Percentiles rank a stretch among this genome's conserved stretches.
phyloP scores from a whole-genome alignment of 305 asterid genomes.

The Andrographis paniculata region DNA sequence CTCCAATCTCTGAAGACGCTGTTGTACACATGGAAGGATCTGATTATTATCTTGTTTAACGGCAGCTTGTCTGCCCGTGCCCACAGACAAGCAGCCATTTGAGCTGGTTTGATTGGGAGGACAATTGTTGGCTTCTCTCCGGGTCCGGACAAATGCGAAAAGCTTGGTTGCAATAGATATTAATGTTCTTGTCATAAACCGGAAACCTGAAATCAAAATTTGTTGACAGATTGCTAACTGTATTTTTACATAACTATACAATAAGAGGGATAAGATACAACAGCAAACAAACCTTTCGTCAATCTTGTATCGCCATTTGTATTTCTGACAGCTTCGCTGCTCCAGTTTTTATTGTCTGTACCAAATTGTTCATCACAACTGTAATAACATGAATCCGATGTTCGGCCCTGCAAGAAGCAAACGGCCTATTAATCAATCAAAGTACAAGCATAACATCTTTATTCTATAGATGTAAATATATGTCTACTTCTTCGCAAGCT shows the following conservation, averaged over 20 bases:
- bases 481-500: conserved; percentile 66
- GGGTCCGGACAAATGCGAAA: conserved; percentile 23
- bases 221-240: conserved; percentile 3
- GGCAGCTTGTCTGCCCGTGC: conserved; percentile 20
- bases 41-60: conserved; percentile 20
- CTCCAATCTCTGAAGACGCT: conserved; percentile 56
- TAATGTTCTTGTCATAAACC: conserved; percentile 31
- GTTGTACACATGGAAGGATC: conserved; percentile 44
- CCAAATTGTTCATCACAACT: conserved; percentile 64
- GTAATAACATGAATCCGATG: conserved; percentile 56
- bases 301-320: conserved; percentile 20
- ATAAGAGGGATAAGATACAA: background rate
- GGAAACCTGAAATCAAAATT: conserved; percentile 18
- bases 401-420: conserved; percentile 36
- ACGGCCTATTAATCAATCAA: conserved; percentile 5
- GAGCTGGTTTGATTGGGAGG: conserved; percentile 25
- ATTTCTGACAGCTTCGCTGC: conserved; percentile 27
- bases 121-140: conserved; percentile 26
- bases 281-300: conserved; percentile 37
- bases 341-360: conserved; percentile 31
- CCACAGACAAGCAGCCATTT: conserved; percentile 15
- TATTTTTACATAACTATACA: background rate
- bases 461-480: too few relatives aligned
- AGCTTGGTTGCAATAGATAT: conserved; percentile 26
- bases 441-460: too few relatives aligned